phyloP scores from a whole-genome alignment of 139 green algal species.

The Spirogloea muscicola region DNA sequence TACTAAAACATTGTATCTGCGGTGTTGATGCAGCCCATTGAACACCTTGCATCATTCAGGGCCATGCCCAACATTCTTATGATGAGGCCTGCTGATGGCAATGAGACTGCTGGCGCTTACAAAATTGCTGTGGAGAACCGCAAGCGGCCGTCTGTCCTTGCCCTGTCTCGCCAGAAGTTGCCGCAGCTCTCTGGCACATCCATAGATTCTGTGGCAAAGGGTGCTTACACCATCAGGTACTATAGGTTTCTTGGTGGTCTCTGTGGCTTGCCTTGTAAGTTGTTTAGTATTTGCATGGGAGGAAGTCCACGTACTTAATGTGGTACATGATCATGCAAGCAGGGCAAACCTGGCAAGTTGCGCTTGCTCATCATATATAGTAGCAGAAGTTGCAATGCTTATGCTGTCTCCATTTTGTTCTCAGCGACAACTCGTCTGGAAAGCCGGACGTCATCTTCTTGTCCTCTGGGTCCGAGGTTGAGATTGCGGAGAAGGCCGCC shows the following conservation, averaged over 20 bases:
- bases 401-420: neutral
- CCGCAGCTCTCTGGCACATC: constrained; percentile 80
- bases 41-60: constrained; percentile 96
- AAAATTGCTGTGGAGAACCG: constrained; percentile 71
- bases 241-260: neutral
- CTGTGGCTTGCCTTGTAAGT: neutral
- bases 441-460: constrained; percentile 89
- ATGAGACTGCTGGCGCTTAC: constrained; percentile 93
- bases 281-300: neutral
- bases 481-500: constrained; percentile 77
- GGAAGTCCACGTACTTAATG: neutral
- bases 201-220: constrained; percentile 76
- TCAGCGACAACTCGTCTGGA: constrained; percentile 31
- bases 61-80: constrained; percentile 98
- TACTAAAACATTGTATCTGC: neutral
- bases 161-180: constrained; percentile 94
- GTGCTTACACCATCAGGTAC: constrained; percentile 81
- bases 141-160: constrained; percentile 77
- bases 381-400: neutral
- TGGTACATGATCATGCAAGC: neutral
- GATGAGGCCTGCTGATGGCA: constrained; percentile 88
- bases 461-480: constrained; percentile 89
- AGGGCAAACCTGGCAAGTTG: neutral
- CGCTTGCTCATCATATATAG: neutral
- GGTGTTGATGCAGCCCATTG: constrained; percentile 69